A percentile compares a stretch with the other conserved stretches of the same genome.
Conservation (phyloP, 257 asterid species). For the Penstemon newberryi region DNA sequence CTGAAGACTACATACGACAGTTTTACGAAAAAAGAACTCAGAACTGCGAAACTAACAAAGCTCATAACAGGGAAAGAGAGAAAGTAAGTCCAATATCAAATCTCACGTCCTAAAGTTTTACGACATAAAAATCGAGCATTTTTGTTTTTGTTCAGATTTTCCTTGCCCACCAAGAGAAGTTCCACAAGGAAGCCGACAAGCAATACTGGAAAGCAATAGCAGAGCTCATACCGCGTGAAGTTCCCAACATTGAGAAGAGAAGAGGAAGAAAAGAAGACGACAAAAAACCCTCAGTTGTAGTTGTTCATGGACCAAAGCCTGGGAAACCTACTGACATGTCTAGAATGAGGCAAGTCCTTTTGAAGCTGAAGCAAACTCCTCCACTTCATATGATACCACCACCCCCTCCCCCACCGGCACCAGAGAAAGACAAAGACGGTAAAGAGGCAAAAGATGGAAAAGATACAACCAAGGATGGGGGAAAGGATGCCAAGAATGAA, state of each 20-base stretch:
- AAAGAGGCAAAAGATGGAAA: conserved; percentile 34
- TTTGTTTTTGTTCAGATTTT: conserved; percentile 47
- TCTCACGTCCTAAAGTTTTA: not conserved
- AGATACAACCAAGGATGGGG: conserved; percentile 27
- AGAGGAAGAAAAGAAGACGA: conserved; percentile 70
- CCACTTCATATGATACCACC: conserved; percentile 93
- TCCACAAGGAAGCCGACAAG: conserved; percentile 86
- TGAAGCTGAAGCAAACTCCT: conserved; percentile 78
- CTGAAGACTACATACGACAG: conserved; percentile 75
- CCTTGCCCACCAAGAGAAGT: conserved; percentile 76
- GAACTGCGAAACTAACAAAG: conserved; percentile 59
- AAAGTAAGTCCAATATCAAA: conserved; percentile 44
- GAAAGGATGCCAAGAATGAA: conserved; percentile 35
- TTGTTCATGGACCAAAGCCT: conserved; percentile 92
- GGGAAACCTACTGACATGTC: conserved; percentile 91
- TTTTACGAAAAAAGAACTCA: conserved; percentile 70
- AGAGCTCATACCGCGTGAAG: conserved; percentile 83
- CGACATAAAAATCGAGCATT: not conserved
- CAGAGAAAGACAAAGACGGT: conserved; percentile 35
- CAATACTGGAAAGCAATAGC: conserved; percentile 92
- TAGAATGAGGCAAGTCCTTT: conserved; percentile 81
- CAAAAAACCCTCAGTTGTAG: conserved; percentile 62
- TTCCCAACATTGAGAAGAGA: conserved; percentile 82
- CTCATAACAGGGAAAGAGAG: conserved; percentile 84
- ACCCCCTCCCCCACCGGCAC: conserved; percentile 57